phyloP scores from a whole-genome alignment of 108 stramenopile genomes.

The Nannochloropsis granulata region DNA sequence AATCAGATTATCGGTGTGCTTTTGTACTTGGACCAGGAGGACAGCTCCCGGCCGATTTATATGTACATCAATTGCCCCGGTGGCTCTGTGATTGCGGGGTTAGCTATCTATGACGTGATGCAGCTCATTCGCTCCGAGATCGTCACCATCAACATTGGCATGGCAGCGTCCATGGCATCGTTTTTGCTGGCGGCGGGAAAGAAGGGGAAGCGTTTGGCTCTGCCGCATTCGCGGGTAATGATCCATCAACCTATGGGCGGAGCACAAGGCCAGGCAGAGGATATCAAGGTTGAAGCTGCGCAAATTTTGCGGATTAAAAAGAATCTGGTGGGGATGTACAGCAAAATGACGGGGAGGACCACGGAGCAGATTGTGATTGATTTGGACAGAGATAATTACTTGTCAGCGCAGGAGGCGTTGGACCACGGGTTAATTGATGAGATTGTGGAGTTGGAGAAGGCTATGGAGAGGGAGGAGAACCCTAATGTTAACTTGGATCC shows the following conservation, averaged over 20 bases:
- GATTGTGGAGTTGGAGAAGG: slow-evolving; percentile 57
- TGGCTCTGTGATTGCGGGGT: slow-evolving; percentile 85
- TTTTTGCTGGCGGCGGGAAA: slow-evolving; percentile 86
- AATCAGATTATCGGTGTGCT: slow-evolving; percentile 85
- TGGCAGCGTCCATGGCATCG: slow-evolving; percentile 91
- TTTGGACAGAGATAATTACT: slow-evolving; percentile 94
- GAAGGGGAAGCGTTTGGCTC: slow-evolving; percentile 46
- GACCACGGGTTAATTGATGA: slow-evolving; percentile 89
- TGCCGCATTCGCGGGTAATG: slow-evolving; percentile 91
- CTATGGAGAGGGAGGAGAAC: background rate
- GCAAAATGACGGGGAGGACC: slow-evolving; percentile 93
- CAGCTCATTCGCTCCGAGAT: slow-evolving; percentile 72
- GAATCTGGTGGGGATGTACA: slow-evolving; percentile 91
- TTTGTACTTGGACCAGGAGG: slow-evolving; percentile 87
- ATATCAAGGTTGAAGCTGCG: slow-evolving; percentile 89
- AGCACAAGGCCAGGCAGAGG: slow-evolving; percentile 94
- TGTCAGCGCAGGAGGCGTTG: slow-evolving; percentile 83
- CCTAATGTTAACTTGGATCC: background rate
- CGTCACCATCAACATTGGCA: slow-evolving; percentile 89
- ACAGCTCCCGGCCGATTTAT: slow-evolving; percentile 87
- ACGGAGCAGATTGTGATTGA: slow-evolving; percentile 64
- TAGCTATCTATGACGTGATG: slow-evolving; percentile 95
- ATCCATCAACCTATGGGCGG: slow-evolving; percentile 99
- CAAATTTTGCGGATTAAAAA: slow-evolving; percentile 95
- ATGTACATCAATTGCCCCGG: slow-evolving; percentile 97